These are phyloP conservation scores for Dionaea muscipula DNA, from an alignment of 179 eudicot genomes.

Conservation along the genomic window DNA sequence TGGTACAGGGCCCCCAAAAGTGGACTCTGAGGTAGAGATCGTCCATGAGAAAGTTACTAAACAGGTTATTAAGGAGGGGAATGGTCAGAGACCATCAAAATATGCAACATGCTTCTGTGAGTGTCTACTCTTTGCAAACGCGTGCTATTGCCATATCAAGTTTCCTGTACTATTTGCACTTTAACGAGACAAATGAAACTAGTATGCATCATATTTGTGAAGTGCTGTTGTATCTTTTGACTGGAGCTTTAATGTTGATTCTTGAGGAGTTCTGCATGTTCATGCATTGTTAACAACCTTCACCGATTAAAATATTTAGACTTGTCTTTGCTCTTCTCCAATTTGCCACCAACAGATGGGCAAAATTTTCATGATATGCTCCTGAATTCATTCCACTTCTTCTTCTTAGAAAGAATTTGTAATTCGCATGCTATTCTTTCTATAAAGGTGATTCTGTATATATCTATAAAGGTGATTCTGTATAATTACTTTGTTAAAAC, in stretches of 20 bases:
- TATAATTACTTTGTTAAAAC: neutral
- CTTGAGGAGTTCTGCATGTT: no score
- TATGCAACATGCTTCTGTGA: constrained; percentile 90
- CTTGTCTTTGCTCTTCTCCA: no score
- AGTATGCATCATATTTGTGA: no score
- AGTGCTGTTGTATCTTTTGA: neutral
- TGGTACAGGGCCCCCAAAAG: constrained; percentile 57
- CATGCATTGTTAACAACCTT: no score
- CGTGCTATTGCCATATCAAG: neutral
- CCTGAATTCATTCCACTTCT: no score
- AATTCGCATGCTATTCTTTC: neutral
- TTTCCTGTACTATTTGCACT: neutral
- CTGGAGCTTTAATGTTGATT: neutral
- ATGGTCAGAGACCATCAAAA: constrained; percentile 88
- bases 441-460: neutral
- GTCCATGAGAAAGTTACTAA: constrained; percentile 84
- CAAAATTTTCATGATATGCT: no score
- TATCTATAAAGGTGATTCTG: neutral
- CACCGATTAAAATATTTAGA: no score
- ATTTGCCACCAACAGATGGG: no score
- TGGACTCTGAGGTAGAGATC: constrained; percentile 59
- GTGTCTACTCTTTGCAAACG: constrained; percentile 8
- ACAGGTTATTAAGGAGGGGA: constrained; percentile 84
- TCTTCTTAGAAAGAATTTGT: no score
- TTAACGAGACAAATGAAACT: no score